phyloP scores from a whole-genome alignment of 192 early-diverging fungal genomes.

The Coemansia sp. region DNA sequence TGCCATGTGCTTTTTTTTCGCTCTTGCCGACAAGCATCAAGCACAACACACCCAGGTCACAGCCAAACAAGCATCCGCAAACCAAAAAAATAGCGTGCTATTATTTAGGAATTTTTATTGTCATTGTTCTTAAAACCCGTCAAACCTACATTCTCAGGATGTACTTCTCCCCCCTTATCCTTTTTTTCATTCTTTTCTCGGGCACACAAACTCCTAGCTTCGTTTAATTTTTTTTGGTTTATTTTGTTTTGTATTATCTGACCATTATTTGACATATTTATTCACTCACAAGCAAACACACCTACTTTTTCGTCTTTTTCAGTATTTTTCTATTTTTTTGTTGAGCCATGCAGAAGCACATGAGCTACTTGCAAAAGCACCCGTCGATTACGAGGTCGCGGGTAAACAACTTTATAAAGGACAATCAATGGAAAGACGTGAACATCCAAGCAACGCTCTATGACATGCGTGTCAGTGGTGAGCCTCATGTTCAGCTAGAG shows the following conservation, averaged over 20 bases:
- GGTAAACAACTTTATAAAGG: slow-evolving; percentile 69
- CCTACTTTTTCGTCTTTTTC: background rate
- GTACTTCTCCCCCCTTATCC: too few relatives aligned
- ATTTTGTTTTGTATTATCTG: too few relatives aligned
- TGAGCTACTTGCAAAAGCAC: slow-evolving; percentile 58
- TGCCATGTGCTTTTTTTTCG: slow-evolving; percentile 4
- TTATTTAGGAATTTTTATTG: too few relatives aligned
- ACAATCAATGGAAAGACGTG: slow-evolving; percentile 70
- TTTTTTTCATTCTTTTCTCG: background rate
- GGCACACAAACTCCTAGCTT: too few relatives aligned
- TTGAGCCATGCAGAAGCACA: slow-evolving; percentile 26
- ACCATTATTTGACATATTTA: background rate
- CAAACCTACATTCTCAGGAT: too few relatives aligned
- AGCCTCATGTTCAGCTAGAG: slow-evolving; percentile 59
- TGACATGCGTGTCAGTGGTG: slow-evolving; percentile 44
- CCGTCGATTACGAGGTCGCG: slow-evolving; percentile 77
- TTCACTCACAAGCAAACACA: background rate
- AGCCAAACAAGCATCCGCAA: background rate
- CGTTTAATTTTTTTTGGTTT: background rate
- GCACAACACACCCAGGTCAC: background rate
- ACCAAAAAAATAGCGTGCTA: too few relatives aligned
- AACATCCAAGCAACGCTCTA: slow-evolving; percentile 59
- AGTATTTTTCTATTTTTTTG: background rate
- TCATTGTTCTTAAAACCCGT: background rate
- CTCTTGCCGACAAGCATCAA: background rate